Evolutionary conservation across 2,329 filamentous ascomycete genomes (phyloP).

Genomic region (Metarhizium humberi): DNA sequence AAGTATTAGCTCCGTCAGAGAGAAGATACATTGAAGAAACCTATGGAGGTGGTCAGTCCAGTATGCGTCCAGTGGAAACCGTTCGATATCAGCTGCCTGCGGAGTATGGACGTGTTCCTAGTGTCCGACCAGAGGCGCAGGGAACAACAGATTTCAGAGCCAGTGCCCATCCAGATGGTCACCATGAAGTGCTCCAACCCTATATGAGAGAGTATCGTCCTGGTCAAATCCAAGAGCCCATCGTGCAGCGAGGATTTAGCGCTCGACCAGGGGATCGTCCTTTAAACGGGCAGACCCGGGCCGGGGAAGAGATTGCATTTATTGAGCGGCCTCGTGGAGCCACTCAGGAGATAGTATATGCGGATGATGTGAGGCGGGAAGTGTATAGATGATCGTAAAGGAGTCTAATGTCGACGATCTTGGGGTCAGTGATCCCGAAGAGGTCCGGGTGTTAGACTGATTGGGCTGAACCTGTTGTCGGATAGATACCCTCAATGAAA

Average conservation of each 20-base stretch:
- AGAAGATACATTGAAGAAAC: slow-evolving; percentile 34
- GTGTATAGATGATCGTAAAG: slow-evolving; percentile 21
- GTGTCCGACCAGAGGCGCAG: slow-evolving; percentile 27
- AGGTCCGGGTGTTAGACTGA: no score
- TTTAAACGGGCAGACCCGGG: slow-evolving; percentile 12
- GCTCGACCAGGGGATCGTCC: slow-evolving; percentile 31
- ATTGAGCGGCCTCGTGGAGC: slow-evolving; percentile 32
- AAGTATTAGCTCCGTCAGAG: slow-evolving; percentile 33
- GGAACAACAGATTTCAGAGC: slow-evolving; percentile 17
- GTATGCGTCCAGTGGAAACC: slow-evolving; percentile 44
- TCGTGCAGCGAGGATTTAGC: slow-evolving; percentile 26
- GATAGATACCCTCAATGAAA: no score
- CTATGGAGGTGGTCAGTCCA: slow-evolving; percentile 45
- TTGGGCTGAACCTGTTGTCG: no score
- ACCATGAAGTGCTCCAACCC: slow-evolving; percentile 20
- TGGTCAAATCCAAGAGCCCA: slow-evolving; percentile 10
- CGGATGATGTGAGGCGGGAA: slow-evolving; percentile 29
- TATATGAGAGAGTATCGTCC: slow-evolving; percentile 23
- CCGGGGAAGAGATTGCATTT: slow-evolving; percentile 31
- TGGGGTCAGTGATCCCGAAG: not conserved
- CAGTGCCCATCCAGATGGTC: slow-evolving; percentile 18
- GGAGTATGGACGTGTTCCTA: slow-evolving; percentile 36
- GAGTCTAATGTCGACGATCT: not conserved
- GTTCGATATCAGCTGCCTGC: slow-evolving; percentile 30
- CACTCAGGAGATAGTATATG: slow-evolving; percentile 35